Base-by-base conservation (phyloP, 805 yeast genomes). In the Ogataea wickerhamii region DNA sequence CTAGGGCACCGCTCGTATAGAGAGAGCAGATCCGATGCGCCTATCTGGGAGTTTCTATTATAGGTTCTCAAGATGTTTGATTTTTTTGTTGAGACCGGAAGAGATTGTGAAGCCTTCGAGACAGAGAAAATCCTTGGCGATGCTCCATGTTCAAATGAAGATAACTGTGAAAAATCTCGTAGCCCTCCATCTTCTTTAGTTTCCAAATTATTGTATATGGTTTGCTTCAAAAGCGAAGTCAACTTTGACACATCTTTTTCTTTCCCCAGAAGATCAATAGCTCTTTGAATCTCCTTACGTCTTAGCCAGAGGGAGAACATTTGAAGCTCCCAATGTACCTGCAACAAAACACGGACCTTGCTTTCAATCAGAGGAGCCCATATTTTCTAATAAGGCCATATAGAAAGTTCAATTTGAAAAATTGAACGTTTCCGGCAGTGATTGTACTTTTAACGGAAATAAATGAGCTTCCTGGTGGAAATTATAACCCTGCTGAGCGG, bases 31-130 rank as follows among this genome's bases (percentile, higher is more conserved):
- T 76, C 80, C 1, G 61, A 46, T 4, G 54, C 49, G 7, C 56
- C 52, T 1, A 73, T 52, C 19, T 58, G 58, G 8, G 73, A 66
- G 45, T 65, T 63, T 13, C 58, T 55, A 32, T 72, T 61, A n/a
- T 48, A 47, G 39, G 69, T 65, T 34, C 51, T 50, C 28, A 75
- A 57, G 3, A 75, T 52, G 40, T 64, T 65, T 20, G 64, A 59
- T 16, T 38, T 18, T 20, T 18, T 13, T 10, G 34, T 8, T 14
- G 33, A 30, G 5, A 19, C 6, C 5, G 38, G 38, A 4, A 41
- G 21, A 4, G 13, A 2, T 13, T 26, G n/a, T 11, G 34, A 14
- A 5, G 44, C 44, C 11, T 40, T 18, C 5, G 25, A 10, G 5
- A 18, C 19, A 13, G 36, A 29, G n/a, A 33, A 14, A 5, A 33